Evolutionary conservation across 1,284 basidiomycete species (phyloP).

Genomic region (Phenoliferia sp.): DNA sequence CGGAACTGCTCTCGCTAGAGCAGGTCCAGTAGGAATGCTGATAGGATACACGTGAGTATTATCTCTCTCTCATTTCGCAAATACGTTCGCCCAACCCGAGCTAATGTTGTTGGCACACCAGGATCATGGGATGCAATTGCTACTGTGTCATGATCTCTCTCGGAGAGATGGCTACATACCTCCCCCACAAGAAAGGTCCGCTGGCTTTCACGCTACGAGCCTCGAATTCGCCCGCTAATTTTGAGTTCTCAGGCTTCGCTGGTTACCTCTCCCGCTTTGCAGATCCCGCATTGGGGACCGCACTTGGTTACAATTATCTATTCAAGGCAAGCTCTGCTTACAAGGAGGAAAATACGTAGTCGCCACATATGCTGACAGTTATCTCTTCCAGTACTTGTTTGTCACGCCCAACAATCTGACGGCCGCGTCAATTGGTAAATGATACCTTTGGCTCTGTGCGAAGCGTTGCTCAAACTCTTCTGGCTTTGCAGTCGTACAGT

Average conservation of each 20-base stretch:
- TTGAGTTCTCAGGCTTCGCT: constrained; percentile 22
- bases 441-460: background rate
- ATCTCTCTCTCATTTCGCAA: background rate
- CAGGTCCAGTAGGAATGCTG: constrained; percentile 40
- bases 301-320: constrained; percentile 27
- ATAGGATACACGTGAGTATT: constrained; percentile 11
- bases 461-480: background rate
- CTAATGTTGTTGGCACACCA: background rate
- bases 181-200: constrained; percentile 46
- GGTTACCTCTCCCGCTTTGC: constrained; percentile 47
- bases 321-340: no score
- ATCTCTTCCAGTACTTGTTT: constrained; percentile 35
- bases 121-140: constrained; percentile 19
- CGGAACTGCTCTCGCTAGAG: constrained; percentile 37
- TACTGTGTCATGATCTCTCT: constrained; percentile 34
- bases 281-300: constrained; percentile 46
- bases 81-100: background rate
- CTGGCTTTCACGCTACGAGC: no score
- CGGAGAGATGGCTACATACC: constrained; percentile 46
- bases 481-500: constrained; percentile 43
- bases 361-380: no score
- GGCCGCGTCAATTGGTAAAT: constrained; percentile 30
- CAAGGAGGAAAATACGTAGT: no score
- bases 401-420: constrained; percentile 45
- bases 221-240: background rate